These are phyloP conservation scores for Tilletiaria anomala DNA, from an alignment of 1,284 basidiomycete species.

Conservation along the genomic window DNA sequence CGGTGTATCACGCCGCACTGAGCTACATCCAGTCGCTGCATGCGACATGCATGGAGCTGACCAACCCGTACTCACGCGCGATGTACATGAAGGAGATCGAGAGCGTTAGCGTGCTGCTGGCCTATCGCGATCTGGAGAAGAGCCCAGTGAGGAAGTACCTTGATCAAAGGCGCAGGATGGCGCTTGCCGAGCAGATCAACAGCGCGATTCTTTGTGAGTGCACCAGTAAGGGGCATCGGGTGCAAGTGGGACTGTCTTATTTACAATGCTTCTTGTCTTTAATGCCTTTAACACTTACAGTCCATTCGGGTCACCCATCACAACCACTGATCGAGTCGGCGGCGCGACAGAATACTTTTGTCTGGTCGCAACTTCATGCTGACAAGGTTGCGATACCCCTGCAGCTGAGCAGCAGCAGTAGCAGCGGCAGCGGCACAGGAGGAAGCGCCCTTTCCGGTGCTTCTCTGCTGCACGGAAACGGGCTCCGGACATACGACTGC, in stretches of 20 bases:
- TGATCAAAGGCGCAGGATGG: slow-evolving; percentile 55
- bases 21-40: slow-evolving; percentile 19
- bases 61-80: slow-evolving; percentile 23
- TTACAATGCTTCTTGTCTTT: not conserved
- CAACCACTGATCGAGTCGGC: slow-evolving; percentile 31
- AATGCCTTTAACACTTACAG: slow-evolving; percentile 1
- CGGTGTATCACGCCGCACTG: slow-evolving; percentile 19
- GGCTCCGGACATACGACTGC: too few relatives aligned
- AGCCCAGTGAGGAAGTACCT: slow-evolving; percentile 57
- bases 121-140: slow-evolving; percentile 57
- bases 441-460: too few relatives aligned
- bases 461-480: too few relatives aligned
- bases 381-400: too few relatives aligned
- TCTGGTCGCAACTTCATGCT: slow-evolving; percentile 15
- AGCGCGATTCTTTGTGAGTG: slow-evolving; percentile 54
- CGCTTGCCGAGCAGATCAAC: slow-evolving; percentile 70
- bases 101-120: slow-evolving; percentile 59
- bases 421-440: too few relatives aligned
- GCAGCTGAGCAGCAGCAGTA: too few relatives aligned
- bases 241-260: not conserved
- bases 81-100: slow-evolving; percentile 55
- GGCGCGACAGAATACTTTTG: slow-evolving; percentile 24
- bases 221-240: too few relatives aligned
- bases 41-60: slow-evolving; percentile 20
- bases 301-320: slow-evolving; percentile 18